Conservation (phyloP, 202 grass and related monocot genomes). For the Musa balbisiana region DNA sequence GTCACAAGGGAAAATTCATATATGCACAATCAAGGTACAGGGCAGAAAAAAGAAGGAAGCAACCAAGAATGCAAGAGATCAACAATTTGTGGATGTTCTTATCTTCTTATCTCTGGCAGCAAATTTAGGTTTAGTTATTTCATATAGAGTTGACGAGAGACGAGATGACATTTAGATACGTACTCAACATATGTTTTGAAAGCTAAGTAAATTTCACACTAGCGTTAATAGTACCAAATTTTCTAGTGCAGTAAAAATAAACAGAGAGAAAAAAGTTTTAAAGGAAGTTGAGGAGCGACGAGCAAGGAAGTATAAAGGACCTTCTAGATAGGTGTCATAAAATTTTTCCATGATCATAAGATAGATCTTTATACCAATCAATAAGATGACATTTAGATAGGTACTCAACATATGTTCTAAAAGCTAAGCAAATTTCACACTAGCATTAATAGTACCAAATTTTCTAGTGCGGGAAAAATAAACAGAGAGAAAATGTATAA, state of each 20-base stretch:
- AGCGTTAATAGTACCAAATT: neutral
- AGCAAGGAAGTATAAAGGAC: no score
- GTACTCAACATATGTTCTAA: no score
- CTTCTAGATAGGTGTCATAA: no score
- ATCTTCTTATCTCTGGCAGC: no score
- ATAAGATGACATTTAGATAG: no score
- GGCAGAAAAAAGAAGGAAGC: neutral
- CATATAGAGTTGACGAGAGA: neutral
- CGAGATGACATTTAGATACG: no score
- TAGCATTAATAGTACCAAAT: neutral
- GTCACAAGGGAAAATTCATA: neutral
- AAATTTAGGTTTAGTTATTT: neutral
- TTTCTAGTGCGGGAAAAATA: constrained; percentile 15
- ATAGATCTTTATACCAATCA: no score
- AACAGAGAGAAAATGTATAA: constrained; percentile 24
- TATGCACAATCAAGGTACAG: neutral
- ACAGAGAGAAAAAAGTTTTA: neutral
- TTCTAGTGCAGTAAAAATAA: constrained; percentile 16
- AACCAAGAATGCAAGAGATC: neutral
- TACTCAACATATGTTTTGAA: no score
- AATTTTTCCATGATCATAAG: no score
- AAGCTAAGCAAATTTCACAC: no score
- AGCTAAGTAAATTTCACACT: no score
- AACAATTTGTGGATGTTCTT: neutral
- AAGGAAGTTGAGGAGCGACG: no score